Evolutionary conservation across 768 basidiomycete species (phyloP).

Genomic region (Leccinum ochraceum): DNA sequence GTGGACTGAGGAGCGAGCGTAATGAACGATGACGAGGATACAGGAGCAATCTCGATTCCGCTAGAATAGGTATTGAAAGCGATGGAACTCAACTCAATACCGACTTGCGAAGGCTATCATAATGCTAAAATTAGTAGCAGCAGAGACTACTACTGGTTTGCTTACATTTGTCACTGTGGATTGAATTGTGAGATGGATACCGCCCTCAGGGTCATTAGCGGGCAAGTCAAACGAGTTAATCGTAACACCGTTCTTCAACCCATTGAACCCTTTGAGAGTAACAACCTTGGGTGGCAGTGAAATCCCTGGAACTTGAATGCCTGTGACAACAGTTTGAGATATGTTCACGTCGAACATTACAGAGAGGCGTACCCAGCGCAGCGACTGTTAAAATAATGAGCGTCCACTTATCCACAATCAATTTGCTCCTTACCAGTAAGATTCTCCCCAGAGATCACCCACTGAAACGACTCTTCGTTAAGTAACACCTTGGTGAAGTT

Average conservation of each 20-base stretch:
- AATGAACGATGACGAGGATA: conserved; percentile 48
- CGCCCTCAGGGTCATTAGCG: conserved; percentile 67
- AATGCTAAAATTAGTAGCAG: conserved; percentile 10
- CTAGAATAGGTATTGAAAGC: conserved; percentile 60
- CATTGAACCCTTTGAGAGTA: conserved; percentile 70
- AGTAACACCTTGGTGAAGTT: conserved; percentile 67
- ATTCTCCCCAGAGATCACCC: conserved; percentile 67
- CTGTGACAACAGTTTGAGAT: conserved; percentile 29
- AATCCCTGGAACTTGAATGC: conserved; percentile 59
- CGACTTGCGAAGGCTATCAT: conserved; percentile 70
- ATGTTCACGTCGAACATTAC: not conserved
- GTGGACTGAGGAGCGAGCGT: conserved; percentile 56
- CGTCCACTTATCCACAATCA: not conserved
- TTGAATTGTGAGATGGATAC: conserved; percentile 66
- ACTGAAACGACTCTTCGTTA: conserved; percentile 65
- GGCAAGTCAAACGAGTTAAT: conserved; percentile 73
- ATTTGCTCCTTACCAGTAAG: conserved; percentile 47
- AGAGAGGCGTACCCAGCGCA: conserved; percentile 50
- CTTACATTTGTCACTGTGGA: conserved; percentile 60
- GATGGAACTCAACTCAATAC: conserved; percentile 60
- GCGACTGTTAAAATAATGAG: conserved; percentile 41
- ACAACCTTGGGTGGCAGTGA: conserved; percentile 56
- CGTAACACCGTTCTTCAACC: conserved; percentile 58
- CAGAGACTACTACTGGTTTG: not conserved
- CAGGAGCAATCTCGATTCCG: conserved; percentile 58